Base-by-base conservation (phyloP, 2,329 filamentous ascomycete species). In the Fusarium vanettenii region DNA sequence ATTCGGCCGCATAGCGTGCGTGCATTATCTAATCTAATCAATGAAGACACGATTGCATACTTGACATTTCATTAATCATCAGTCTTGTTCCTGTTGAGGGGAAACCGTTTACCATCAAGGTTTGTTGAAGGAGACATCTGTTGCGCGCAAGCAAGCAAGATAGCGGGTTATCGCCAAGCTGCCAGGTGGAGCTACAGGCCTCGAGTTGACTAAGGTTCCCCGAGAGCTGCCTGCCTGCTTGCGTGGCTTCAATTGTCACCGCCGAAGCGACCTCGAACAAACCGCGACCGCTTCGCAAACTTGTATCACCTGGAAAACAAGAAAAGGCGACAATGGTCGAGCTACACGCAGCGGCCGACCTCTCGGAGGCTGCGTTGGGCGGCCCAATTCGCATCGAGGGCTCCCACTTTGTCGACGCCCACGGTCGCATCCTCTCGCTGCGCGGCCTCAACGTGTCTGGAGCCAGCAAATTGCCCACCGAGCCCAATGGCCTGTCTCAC, bases 381-480 rank as follows among this genome's bases (percentile, higher is more conserved):
- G 80, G 82, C 25, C 71, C 79, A 35, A 77, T 83, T 29, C 69
- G 71, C 20, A 78, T 82, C 55, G 59, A 76, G 13, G 78, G 77
- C 61, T 78, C 76, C 31, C 69, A 70, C 35, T 85, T 85, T 60
- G 66, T 81, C 60, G 84, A 85, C 52, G 70, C 64, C 35, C 73
- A 84, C 66, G 79, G 82, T n/a, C 84, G 84, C 64, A 80, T 80
- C n/a, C 72, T 85, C 50, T 78, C 79, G 16, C 77, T 85, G 35
- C 84, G 83, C n/a, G 84, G 84, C 5, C 81, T 85, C 60, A 85
- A 85, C 73, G 81, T 85, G 43, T 83, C 84, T 4, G 84, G 83
- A 39, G 81, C 81, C 41, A 84, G 82, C 74, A 85, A 85, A 73
- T 74, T 84, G 41, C 84, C 84, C 18, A 83, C 79, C n/a, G 66